These are phyloP conservation scores for Cyclotella cryptica DNA, from an alignment of 108 stramenopile species.

Conservation along the genomic window DNA sequence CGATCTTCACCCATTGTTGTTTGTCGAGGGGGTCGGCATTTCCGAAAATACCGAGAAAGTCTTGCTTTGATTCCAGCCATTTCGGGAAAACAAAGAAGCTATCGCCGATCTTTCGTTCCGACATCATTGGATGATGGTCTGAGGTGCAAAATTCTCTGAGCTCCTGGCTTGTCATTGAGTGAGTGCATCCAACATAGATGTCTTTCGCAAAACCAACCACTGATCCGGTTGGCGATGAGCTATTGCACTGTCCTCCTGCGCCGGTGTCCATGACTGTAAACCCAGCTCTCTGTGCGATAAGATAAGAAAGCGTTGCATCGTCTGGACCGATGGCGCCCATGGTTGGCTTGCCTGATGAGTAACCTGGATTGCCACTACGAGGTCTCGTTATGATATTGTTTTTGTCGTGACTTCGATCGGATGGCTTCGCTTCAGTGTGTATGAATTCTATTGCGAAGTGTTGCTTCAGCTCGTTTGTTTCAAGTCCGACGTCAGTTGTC, in stretches of 20 bases:
- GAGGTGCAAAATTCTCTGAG: conserved; percentile 53
- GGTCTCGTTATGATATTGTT: conserved; percentile 49
- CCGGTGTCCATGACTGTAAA: conserved; percentile 53
- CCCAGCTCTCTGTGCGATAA: conserved; percentile 39
- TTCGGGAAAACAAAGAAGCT: conserved; percentile 25
- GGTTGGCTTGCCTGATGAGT: conserved; percentile 55
- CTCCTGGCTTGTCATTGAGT: conserved; percentile 52
- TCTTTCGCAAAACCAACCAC: conserved; percentile 55
- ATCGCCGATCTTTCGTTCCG: conserved; percentile 7
- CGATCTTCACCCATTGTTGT: conserved; percentile 61
- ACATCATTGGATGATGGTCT: conserved; percentile 32
- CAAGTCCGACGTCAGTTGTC: conserved; percentile 23
- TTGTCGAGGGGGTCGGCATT: conserved; percentile 71
- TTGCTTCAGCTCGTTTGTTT: conserved; percentile 31
- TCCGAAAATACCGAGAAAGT: conserved; percentile 62
- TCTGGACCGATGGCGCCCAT: conserved; percentile 41
- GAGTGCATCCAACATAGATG: conserved; percentile 59
- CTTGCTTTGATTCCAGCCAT: conserved; percentile 40
- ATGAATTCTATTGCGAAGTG: conserved; percentile 43
- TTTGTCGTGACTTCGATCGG: conserved; percentile 18
- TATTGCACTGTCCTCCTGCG: conserved; percentile 33
- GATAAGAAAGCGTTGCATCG: conserved; percentile 19
- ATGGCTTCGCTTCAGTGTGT: conserved; percentile 13
- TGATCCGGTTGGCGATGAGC: conserved; percentile 32
- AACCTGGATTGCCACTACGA: conserved; percentile 69